These are phyloP conservation scores for Trichocladium uniseriatum DNA, from an alignment of 495 filamentous ascomycete genomes.

Conservation along the genomic window DNA sequence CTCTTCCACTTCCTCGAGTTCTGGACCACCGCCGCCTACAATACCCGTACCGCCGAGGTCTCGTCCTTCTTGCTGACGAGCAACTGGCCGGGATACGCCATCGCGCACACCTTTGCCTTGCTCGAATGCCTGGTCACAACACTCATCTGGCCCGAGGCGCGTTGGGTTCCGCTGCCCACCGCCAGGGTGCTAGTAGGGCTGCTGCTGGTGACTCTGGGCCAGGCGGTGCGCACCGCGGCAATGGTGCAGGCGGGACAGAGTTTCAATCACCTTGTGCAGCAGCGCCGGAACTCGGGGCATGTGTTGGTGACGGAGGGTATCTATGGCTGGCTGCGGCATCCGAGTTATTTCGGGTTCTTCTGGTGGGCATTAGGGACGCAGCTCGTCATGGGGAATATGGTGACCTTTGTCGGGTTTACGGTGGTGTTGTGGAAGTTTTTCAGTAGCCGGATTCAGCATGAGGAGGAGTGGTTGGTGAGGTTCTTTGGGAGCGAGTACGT, in stretches of 20 bases:
- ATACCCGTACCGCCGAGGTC: constrained; percentile 60
- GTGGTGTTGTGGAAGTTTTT: constrained; percentile 83
- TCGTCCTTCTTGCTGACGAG: constrained; percentile 73
- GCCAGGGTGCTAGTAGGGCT: constrained; percentile 47
- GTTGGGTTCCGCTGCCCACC: constrained; percentile 26
- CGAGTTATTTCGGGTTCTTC: constrained; percentile 94
- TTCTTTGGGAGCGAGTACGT: constrained; percentile 86
- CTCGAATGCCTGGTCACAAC: constrained; percentile 58
- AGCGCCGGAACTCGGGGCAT: constrained; percentile 55
- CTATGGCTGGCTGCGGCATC: constrained; percentile 60
- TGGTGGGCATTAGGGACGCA: constrained; percentile 97
- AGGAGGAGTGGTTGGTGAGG: constrained; percentile 64
- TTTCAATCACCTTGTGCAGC: constrained; percentile 84
- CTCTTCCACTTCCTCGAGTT: constrained; percentile 96
- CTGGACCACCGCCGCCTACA: constrained; percentile 75
- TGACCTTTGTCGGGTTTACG: constrained; percentile 67
- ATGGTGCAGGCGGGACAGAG: constrained; percentile 86
- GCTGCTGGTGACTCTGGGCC: constrained; percentile 56
- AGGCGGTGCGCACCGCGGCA: constrained; percentile 61
- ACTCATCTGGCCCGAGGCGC: constrained; percentile 47
- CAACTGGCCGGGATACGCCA: constrained; percentile 78
- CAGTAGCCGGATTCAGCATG: constrained; percentile 56
- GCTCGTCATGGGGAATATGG: constrained; percentile 72
- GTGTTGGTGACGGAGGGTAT: constrained; percentile 68
- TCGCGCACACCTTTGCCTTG: constrained; percentile 66